Base-by-base conservation (phyloP, 2,329 filamentous ascomycete species). In the Fusarium chaquense region DNA sequence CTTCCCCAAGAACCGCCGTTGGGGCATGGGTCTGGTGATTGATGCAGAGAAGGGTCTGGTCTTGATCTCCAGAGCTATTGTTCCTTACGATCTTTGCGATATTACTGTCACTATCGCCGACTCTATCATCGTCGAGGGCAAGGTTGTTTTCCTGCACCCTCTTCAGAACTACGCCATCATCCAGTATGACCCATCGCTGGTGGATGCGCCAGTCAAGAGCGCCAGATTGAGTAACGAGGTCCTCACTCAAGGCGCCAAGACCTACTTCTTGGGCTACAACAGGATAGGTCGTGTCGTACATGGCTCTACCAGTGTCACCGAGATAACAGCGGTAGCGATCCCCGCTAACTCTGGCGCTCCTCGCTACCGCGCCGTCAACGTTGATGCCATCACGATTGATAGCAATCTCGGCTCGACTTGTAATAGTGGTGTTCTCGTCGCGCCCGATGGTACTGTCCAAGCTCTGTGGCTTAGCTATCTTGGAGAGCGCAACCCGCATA, bases 231-330 rank as follows among this genome's bases (percentile, higher is more conserved):
- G 93, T 75, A 89, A 85, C 8, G 89, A 93, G 58, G 89, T 90
- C 73, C 93, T 98, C 78, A 94, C 93, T 53, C 96, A 98, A 82
- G 96, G 96, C 36, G 93, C 94, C 50, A 91, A 95, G 60, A 98
- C 94, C 0, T 94, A 97, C 72, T 99, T 99, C 81, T 92, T 99
- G 68, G 97, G 96, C n/a, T 97, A 97, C 83, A 99, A 99, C 78
- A 91, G 97, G 71, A 98, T 98, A 71, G 91, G 95, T 65, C 90
- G 95, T 36, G 93, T 98, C 41, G 95, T 98, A 6, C 93, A 98
- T 73, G 93, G 94, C 7, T 94, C 97, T 73, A 98, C 96, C 0
- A 93, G 92, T 0, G 94, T 99, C 16, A 99, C 97, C 1, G 96
- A 99, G 78, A 97, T 99, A 76, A 98, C 95, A 13, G 96, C 96